phyloP scores from a whole-genome alignment of 306 rosid genomes.

The Echinosophora koreensis region DNA sequence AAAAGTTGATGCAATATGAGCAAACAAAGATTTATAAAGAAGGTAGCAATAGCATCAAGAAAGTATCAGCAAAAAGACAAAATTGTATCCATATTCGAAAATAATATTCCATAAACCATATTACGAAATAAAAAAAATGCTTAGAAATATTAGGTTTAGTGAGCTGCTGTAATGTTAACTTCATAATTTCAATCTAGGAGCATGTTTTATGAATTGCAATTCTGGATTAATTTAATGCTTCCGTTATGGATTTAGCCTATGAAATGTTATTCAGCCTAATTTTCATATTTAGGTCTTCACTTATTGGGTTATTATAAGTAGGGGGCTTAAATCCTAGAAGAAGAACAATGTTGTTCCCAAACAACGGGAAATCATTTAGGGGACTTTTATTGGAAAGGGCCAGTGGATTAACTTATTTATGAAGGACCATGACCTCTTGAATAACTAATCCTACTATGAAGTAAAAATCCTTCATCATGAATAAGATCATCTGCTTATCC shows the following conservation, averaged over 20 bases:
- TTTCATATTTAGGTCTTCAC: conserved; percentile 27
- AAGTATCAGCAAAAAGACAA: conserved; percentile 1
- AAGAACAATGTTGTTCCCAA: background rate
- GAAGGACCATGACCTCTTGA: background rate
- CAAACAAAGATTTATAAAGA: background rate
- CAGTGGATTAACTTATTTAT: background rate
- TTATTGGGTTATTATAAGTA: background rate
- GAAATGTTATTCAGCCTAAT: background rate
- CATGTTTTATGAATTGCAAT: background rate
- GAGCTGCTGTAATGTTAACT: background rate
- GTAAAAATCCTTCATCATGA: background rate
- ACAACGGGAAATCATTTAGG: background rate
- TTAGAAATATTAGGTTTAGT: background rate
- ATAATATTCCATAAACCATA: background rate
- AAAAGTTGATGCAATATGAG: conserved; percentile 26
- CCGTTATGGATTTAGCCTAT: background rate
- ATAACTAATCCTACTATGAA: background rate
- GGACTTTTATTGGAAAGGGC: background rate
- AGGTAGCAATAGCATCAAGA: conserved; percentile 27
- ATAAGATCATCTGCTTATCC: background rate
- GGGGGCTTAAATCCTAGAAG: background rate
- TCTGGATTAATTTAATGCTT: conserved; percentile 10
- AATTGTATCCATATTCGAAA: conserved; percentile 8
- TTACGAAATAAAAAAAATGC: background rate
- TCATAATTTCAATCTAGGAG: background rate